Conservation (phyloP, 495 filamentous ascomycete species). For the Penicillium verhagenii region DNA sequence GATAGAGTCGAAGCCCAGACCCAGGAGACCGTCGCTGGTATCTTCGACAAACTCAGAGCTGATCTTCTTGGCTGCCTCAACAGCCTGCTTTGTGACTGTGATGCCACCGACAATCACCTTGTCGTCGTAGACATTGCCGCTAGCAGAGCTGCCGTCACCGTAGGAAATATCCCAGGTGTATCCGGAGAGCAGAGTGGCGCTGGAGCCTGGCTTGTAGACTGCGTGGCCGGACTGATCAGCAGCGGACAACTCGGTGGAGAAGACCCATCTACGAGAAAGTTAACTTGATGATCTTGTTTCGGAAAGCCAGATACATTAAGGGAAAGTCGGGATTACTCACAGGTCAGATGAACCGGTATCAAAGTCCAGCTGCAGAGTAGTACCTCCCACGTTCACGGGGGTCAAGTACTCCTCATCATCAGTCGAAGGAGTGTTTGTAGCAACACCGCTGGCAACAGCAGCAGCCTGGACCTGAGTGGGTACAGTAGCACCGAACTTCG, state of each 20-base stretch:
- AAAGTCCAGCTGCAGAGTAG: slow-evolving; percentile 62
- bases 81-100: slow-evolving; percentile 58
- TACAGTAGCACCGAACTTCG: slow-evolving; percentile 40
- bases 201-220: slow-evolving; percentile 53
- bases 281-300: no score
- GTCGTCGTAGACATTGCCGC: slow-evolving; percentile 65
- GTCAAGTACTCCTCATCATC: slow-evolving; percentile 64
- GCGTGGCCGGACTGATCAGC: slow-evolving; percentile 54
- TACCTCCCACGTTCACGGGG: slow-evolving; percentile 61
- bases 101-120: slow-evolving; percentile 64
- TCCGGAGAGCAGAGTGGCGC: slow-evolving; percentile 45
- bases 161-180: slow-evolving; percentile 66
- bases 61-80: slow-evolving; percentile 62
- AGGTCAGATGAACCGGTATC: slow-evolving; percentile 76
- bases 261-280: slow-evolving; percentile 43
- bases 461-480: slow-evolving; percentile 36
- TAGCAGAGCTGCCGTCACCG: slow-evolving; percentile 64
- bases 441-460: slow-evolving; percentile 38
- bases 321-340: slow-evolving; percentile 41
- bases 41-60: slow-evolving; percentile 60
- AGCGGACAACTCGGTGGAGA: slow-evolving; percentile 43
- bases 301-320: not conserved
- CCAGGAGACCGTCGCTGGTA: slow-evolving; percentile 66
- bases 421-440: slow-evolving; percentile 48
- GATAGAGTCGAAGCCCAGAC: slow-evolving; percentile 65